These are phyloP conservation scores for Luzula sylvatica DNA, from an alignment of 176 grass and related monocot species.

Conservation along the genomic window DNA sequence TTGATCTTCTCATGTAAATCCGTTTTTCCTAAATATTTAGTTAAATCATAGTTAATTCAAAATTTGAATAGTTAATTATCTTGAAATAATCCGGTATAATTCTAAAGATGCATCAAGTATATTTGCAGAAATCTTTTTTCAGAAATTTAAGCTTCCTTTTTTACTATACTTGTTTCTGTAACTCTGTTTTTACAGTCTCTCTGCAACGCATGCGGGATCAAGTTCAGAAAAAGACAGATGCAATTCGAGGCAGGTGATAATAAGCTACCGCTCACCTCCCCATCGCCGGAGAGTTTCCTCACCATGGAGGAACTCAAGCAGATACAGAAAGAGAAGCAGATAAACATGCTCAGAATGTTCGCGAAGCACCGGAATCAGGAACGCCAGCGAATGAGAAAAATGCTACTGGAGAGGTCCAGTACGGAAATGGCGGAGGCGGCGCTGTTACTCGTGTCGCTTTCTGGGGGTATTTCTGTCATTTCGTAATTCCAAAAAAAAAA, in stretches of 20 bases:
- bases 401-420: constrained; percentile 1
- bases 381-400: background rate
- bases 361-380: constrained; percentile 4
- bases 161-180: background rate
- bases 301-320: constrained; percentile 14
- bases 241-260: background rate
- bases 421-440: background rate
- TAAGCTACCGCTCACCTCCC: background rate
- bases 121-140: no score
- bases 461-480: background rate
- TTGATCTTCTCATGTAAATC: background rate
- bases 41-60: background rate
- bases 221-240: constrained; percentile 28
- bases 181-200: constrained; percentile 24
- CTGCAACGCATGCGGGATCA: constrained; percentile 48
- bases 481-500: background rate
- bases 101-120: no score
- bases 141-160: background rate
- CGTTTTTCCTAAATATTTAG: no score
- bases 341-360: background rate
- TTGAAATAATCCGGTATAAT: no score
- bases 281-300: background rate
- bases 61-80: background rate
- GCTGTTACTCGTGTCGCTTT: constrained; percentile 6
- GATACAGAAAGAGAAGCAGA: constrained; percentile 14